These are phyloP conservation scores for Graphilbum ipis-grandicollis DNA, from an alignment of 2,329 filamentous ascomycete genomes.

Conservation along the genomic window DNA sequence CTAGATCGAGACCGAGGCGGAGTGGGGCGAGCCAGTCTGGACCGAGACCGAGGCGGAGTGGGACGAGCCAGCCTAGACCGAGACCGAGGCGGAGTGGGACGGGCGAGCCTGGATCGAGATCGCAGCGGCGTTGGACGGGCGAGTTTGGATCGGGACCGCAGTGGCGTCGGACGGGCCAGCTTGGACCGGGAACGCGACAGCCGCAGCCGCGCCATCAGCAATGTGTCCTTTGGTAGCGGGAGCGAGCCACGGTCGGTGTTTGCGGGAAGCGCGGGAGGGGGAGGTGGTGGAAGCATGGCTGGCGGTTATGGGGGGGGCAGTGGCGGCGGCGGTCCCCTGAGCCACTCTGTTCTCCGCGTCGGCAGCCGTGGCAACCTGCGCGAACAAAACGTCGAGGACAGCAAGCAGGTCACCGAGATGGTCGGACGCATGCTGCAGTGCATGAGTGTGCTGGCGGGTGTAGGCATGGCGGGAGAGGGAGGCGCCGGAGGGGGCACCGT, in stretches of 20 bases:
- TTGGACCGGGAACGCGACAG: slow-evolving; percentile 22
- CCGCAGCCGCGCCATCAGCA: slow-evolving; percentile 69
- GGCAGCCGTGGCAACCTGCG: slow-evolving; percentile 20
- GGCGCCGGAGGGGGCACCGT: neutral
- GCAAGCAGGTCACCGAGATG: slow-evolving; percentile 76
- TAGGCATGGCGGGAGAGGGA: slow-evolving; percentile 24
- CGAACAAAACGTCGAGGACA: slow-evolving; percentile 47
- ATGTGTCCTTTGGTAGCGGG: slow-evolving; percentile 51
- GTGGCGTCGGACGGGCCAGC: slow-evolving; percentile 16
- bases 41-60: slow-evolving; percentile 24
- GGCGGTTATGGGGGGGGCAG: slow-evolving; percentile 1
- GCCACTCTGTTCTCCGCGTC: slow-evolving; percentile 4
- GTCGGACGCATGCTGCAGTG: slow-evolving; percentile 94
- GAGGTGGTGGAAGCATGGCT: neutral
- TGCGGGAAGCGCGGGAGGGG: slow-evolving; percentile 12
- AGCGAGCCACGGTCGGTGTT: slow-evolving; percentile 24
- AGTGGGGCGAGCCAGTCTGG: neutral
- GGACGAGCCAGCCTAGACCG: too few species aligned
- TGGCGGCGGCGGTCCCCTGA: too few species aligned
- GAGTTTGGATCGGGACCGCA: slow-evolving; percentile 28
- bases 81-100: slow-evolving; percentile 36
- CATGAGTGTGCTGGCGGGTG: slow-evolving; percentile 64
- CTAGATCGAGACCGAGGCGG: slow-evolving; percentile 49
- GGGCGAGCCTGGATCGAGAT: slow-evolving; percentile 5
- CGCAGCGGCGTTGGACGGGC: slow-evolving; percentile 20